A percentile compares a stretch with the other conserved stretches of the same genome.
These are phyloP conservation scores for Pyrenophora seminiperda DNA, from an alignment of 2,329 filamentous ascomycete genomes.

Conservation along the genomic window DNA sequence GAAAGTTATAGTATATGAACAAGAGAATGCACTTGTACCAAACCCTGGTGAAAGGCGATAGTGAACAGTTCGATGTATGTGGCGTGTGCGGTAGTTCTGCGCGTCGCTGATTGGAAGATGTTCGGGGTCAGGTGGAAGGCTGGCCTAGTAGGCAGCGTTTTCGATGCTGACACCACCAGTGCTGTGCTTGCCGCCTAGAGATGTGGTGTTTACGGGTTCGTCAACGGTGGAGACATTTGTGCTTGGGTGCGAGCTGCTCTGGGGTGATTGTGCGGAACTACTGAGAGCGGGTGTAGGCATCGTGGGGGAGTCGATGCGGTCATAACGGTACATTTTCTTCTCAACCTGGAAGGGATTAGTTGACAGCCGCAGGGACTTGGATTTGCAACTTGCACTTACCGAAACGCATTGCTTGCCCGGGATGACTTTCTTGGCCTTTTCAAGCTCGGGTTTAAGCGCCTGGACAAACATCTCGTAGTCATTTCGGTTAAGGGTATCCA, in stretches of 20 bases:
- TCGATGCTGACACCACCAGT: conserved; percentile 27
- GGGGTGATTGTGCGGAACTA: conserved; percentile 71
- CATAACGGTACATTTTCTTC: conserved; percentile 56
- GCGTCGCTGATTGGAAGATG: conserved; percentile 2
- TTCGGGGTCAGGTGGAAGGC: too few species aligned
- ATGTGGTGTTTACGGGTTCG: conserved; percentile 44
- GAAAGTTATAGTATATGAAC: conserved; percentile 33
- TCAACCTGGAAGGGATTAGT: conserved; percentile 45
- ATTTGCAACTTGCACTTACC: conserved; percentile 29
- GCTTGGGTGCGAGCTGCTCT: conserved; percentile 69
- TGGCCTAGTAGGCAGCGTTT: conserved; percentile 14
- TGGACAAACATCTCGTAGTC: conserved; percentile 53
- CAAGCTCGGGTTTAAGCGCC: conserved; percentile 52
- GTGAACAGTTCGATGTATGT: conserved; percentile 8
- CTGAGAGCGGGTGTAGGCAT: conserved; percentile 66
- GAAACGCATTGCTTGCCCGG: conserved; percentile 52
- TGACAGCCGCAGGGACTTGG: background rate
- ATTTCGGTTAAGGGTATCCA: conserved; percentile 54
- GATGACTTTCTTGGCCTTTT: conserved; percentile 50
- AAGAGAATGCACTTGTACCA: conserved; percentile 27
- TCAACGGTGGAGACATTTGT: conserved; percentile 63
- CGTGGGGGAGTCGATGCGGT: conserved; percentile 38
- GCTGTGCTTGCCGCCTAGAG: conserved; percentile 20
- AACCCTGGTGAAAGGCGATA: conserved; percentile 11
- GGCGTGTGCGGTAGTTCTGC: conserved; percentile 5